Base-by-base conservation (phyloP, 345 rosid genomes). In the Rhizophora mangle region DNA sequence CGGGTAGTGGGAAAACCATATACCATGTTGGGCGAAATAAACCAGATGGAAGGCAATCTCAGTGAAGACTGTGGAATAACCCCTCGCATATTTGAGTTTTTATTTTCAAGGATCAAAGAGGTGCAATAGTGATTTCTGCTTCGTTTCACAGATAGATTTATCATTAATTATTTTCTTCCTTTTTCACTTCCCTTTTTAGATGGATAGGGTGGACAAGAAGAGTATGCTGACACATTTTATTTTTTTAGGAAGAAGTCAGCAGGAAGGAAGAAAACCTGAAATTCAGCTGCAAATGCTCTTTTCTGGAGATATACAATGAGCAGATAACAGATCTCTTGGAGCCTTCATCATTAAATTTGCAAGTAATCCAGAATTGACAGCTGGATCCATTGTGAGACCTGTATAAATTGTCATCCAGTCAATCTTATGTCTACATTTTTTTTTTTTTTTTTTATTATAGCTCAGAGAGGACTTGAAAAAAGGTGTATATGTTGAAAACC, bases 1-100 rank as follows among this genome's bases (percentile, higher is more conserved):
- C 98, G 49, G 98, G 97, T 62, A 94, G 97, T 81, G 98, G 98
- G 65, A 94, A 94, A 85, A 94, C 98, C 98, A 6, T 82, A 94
- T 70, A 94, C 98, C 30, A 91, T 94, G 97, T 85, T 91, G 95
- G 97, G 98, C 22, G 93, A 88, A 70, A 84, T 91, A 75, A 68
- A 78, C 68, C 85, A 81, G 68, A 76, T 72, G 37, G 90, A 84
- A 72, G 89, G 82, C 24, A 65, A 72, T 64, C 83, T 86, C 20
- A 68, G 76, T 56, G 90, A 83, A 68, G 86, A 88, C 47, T 88
- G 89, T 29, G 98, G 98, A 81, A 87, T 94, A 78, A 89, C 97
- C 61, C 90, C 96, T 73, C 92, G 97, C 21, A 79, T 89, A 62
- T 94, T 94, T 73, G 90, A 94, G 67, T 85, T 82, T 69, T 75